These are phyloP conservation scores for Naegleria fowleri DNA, from an alignment of 208 protist species.

Conservation along the genomic window DNA sequence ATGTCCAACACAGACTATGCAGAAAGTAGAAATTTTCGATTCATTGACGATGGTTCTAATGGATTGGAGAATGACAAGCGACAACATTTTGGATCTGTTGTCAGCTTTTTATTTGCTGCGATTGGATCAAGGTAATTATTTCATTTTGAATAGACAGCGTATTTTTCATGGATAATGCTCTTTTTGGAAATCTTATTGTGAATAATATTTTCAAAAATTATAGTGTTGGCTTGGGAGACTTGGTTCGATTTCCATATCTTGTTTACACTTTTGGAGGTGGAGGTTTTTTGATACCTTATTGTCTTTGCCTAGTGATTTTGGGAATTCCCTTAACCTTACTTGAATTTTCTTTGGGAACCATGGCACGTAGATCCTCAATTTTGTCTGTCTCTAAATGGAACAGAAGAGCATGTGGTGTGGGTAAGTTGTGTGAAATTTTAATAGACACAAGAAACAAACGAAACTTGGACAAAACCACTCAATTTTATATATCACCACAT, in stretches of 20 bases:
- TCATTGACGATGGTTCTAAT: not conserved
- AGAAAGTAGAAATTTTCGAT: not conserved
- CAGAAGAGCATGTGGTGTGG: not conserved
- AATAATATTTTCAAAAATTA: too few species aligned
- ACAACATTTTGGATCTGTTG: not conserved
- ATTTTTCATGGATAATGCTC: too few species aligned
- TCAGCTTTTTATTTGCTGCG: not conserved
- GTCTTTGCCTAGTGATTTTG: not conserved
- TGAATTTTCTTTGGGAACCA: not conserved
- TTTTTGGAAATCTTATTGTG: too few species aligned
- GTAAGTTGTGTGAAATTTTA: not conserved
- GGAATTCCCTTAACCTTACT: not conserved
- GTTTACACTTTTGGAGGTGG: not conserved
- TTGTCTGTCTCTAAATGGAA: not conserved
- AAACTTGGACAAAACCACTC: too few species aligned
- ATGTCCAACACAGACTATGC: not conserved
- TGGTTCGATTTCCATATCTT: conserved; percentile 9
- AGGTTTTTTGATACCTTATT: not conserved
- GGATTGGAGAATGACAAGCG: not conserved
- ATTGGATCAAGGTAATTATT: not conserved
- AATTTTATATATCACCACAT: too few species aligned
- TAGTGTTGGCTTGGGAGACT: conserved; percentile 12
- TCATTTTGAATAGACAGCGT: too few species aligned
- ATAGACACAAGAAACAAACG: too few species aligned
- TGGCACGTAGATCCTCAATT: not conserved